Conservation (phyloP, 2,329 filamentous ascomycete genomes). For the Colletotrichum eleusines region DNA sequence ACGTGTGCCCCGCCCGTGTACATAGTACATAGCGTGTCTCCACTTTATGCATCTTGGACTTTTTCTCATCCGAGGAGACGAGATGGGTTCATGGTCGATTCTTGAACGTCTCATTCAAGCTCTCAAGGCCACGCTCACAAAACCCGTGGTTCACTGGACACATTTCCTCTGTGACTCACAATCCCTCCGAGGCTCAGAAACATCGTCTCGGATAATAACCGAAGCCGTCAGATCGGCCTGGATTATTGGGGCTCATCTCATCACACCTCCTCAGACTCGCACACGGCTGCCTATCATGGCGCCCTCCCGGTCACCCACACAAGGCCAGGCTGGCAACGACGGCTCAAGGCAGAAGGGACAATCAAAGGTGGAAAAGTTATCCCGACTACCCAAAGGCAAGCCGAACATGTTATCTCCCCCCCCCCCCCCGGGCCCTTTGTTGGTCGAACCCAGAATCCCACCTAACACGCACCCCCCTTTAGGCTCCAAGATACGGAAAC, state of each 20-base stretch:
- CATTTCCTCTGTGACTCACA: neutral
- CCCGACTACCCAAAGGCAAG: conserved; percentile 44
- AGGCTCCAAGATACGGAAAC: conserved; percentile 65
- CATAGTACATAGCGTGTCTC: neutral
- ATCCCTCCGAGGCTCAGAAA: too few relatives aligned
- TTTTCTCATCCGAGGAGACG: conserved; percentile 3
- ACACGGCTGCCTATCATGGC: conserved; percentile 40
- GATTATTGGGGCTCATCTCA: neutral
- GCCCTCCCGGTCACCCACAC: conserved; percentile 20
- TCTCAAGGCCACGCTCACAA: neutral
- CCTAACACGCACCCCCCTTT: conserved; percentile 36
- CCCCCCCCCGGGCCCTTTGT: too few relatives aligned
- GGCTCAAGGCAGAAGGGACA: neutral
- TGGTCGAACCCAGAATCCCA: neutral
- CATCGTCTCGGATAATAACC: neutral
- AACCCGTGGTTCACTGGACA: too few relatives aligned
- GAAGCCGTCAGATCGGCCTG: neutral
- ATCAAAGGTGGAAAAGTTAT: conserved; percentile 24
- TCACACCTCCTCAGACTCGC: conserved; percentile 1
- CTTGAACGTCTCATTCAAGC: neutral
- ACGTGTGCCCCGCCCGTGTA: too few relatives aligned
- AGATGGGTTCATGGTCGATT: neutral
- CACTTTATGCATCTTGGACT: conserved; percentile 12
- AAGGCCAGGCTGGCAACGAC: conserved; percentile 22
- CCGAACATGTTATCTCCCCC: neutral